Evolutionary conservation across 2,329 filamentous ascomycete genomes (phyloP).

Genomic region (Huntiella savannae): DNA sequence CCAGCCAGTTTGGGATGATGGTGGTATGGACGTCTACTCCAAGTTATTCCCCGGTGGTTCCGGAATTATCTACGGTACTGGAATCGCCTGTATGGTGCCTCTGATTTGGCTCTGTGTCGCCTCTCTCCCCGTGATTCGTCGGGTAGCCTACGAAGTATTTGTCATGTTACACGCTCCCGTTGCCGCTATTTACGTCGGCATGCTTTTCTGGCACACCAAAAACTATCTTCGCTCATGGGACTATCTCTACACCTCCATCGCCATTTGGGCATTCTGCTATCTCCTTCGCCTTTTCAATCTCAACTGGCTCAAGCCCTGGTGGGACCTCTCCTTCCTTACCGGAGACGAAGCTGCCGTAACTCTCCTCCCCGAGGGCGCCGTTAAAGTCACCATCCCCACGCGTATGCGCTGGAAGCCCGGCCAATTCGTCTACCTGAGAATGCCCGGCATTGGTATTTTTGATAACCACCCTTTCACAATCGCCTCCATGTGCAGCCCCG

Average conservation of each 20-base stretch:
- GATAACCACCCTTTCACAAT: constrained; percentile 96
- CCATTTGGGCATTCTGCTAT: constrained; percentile 62
- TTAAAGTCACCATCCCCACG: constrained; percentile 87
- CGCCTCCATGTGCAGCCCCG: constrained; percentile 75
- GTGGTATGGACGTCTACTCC: constrained; percentile 50
- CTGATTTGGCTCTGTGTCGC: constrained; percentile 68
- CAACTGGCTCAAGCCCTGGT: constrained; percentile 70
- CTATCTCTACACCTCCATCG: constrained; percentile 67
- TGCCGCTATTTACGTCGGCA: constrained; percentile 58
- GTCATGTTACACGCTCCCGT: constrained; percentile 66
- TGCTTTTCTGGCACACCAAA: constrained; percentile 91
- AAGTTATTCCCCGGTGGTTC: constrained; percentile 45
- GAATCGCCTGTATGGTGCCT: constrained; percentile 63
- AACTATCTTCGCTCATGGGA: constrained; percentile 82
- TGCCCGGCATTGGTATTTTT: constrained; percentile 77
- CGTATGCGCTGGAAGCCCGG: constrained; percentile 85
- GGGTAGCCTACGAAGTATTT: constrained; percentile 71
- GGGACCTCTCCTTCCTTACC: constrained; percentile 56
- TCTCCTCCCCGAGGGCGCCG: constrained; percentile 77
- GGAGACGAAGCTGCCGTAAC: constrained; percentile 84
- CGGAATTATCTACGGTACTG: constrained; percentile 67
- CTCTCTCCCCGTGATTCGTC: constrained; percentile 60
- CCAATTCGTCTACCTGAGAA: constrained; percentile 85
- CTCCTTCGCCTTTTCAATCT: constrained; percentile 59
- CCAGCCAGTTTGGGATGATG: constrained; percentile 69